Conservation (phyloP, 306 rosid species). For the Castanea crenata region DNA sequence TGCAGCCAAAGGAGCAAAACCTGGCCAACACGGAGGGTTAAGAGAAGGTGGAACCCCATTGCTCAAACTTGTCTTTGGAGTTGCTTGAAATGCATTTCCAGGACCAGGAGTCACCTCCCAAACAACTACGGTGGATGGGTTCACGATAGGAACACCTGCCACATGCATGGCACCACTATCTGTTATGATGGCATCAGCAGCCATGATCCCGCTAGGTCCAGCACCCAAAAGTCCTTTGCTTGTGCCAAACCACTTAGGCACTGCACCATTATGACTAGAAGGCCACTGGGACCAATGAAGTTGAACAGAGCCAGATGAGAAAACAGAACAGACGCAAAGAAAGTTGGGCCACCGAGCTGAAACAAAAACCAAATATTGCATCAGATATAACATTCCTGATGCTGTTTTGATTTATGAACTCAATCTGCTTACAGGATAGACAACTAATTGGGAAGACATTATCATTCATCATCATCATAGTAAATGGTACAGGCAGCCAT, state of each 20-base stretch:
- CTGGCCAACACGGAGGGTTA: conserved; percentile 76
- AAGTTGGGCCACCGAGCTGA: conserved; percentile 99
- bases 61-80: conserved; percentile 69
- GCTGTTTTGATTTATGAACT: background rate
- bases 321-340: conserved; percentile 89
- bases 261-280: conserved; percentile 61
- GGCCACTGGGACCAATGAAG: conserved; percentile 99
- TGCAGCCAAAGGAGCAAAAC: conserved; percentile 90
- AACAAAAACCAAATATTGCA: conserved; percentile 30
- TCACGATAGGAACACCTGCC: conserved; percentile 97
- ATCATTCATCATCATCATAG: background rate
- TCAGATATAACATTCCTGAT: conserved; percentile 26
- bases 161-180: conserved; percentile 98
- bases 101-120: conserved; percentile 99
- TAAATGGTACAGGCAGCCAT: background rate
- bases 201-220: conserved; percentile 99
- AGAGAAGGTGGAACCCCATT: conserved; percentile 72
- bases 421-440: background rate
- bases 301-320: conserved; percentile 97
- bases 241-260: conserved; percentile 88
- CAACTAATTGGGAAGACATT: background rate
- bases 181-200: conserved; percentile 96
- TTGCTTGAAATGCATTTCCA: conserved; percentile 86
- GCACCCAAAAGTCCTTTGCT: conserved; percentile 97
- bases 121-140: conserved; percentile 96